Percentiles rank a stretch among this genome's conserved stretches.
phyloP scores from a whole-genome alignment of 371 early-diverging fungal species.

The Phascolomyces articulosus region DNA sequence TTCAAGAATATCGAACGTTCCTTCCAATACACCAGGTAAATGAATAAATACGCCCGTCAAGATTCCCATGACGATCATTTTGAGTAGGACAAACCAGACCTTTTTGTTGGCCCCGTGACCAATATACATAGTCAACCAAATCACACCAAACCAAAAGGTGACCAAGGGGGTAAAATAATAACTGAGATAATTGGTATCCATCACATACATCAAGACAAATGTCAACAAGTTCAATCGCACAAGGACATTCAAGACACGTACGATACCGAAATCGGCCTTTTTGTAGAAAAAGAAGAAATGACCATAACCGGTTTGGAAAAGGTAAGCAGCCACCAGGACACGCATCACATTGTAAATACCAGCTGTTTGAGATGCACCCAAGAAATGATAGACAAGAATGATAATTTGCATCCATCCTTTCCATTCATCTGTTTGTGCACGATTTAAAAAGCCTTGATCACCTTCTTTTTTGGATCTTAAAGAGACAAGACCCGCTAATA shows the following conservation, averaged over 20 bases:
- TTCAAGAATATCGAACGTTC: slow-evolving; percentile 35
- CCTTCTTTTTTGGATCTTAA: slow-evolving; percentile 44
- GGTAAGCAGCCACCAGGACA: slow-evolving; percentile 71
- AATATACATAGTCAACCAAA: slow-evolving; percentile 69
- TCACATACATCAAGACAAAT: slow-evolving; percentile 62
- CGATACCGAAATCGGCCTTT: slow-evolving; percentile 67
- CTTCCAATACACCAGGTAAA: slow-evolving; percentile 45
- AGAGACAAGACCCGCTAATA: slow-evolving; percentile 53
- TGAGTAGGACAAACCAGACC: slow-evolving; percentile 46
- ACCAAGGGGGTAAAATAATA: slow-evolving; percentile 82
- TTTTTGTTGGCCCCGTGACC: slow-evolving; percentile 48
- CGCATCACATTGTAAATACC: slow-evolving; percentile 74
- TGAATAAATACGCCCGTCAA: slow-evolving; percentile 46
- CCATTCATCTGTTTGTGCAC: slow-evolving; percentile 84
- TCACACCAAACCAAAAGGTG: slow-evolving; percentile 68
- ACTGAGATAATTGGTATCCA: slow-evolving; percentile 68
- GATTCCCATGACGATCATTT: slow-evolving; percentile 45
- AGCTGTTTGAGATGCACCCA: slow-evolving; percentile 65
- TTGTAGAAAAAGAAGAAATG: slow-evolving; percentile 73
- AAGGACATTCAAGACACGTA: slow-evolving; percentile 62
- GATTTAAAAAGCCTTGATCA: slow-evolving; percentile 64
- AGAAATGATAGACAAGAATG: slow-evolving; percentile 76
- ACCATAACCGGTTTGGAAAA: slow-evolving; percentile 85
- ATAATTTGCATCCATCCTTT: slow-evolving; percentile 87
- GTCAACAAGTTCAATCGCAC: slow-evolving; percentile 74